phyloP scores from a whole-genome alignment of 2,329 filamentous ascomycete species.

The Fusarium burgessii region DNA sequence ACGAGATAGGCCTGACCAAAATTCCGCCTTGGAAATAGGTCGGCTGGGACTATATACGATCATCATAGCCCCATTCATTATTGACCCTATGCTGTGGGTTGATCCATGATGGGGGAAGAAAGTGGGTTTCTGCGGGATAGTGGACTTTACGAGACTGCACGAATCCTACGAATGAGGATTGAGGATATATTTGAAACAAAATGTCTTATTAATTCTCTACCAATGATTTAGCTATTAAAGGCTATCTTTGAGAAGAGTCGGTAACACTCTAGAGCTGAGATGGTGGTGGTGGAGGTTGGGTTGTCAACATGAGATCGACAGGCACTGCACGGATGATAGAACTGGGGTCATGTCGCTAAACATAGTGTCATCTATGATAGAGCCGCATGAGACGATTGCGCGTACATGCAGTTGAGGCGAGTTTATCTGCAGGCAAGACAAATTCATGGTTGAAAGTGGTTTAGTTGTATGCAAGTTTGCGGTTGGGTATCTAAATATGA shows the following conservation, averaged over 20 bases:
- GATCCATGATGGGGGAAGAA: slow-evolving; percentile 15
- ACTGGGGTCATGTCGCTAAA: slow-evolving; percentile 25
- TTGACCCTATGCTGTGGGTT: slow-evolving; percentile 7
- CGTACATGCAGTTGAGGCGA: slow-evolving; percentile 8
- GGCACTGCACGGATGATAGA: slow-evolving; percentile 16
- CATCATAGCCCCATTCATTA: slow-evolving; percentile 18
- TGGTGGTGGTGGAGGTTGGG: neutral
- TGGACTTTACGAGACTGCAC: slow-evolving; percentile 19
- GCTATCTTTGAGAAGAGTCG: neutral
- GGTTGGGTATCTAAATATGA: neutral
- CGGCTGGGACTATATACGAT: slow-evolving; percentile 30
- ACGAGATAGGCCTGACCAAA: neutral
- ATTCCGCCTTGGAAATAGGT: slow-evolving; percentile 3
- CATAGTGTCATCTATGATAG: slow-evolving; percentile 25
- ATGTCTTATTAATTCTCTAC: neutral
- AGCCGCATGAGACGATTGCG: slow-evolving; percentile 30
- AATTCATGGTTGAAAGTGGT: neutral
- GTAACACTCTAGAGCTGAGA: neutral
- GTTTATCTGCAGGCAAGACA: neutral
- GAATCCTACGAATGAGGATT: neutral
- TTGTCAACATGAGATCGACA: slow-evolving; percentile 25
- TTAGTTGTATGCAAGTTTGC: neutral
- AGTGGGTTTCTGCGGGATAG: slow-evolving; percentile 32
- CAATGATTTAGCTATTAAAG: neutral
- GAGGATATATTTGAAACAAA: neutral